Conservation (phyloP, 768 basidiomycete genomes). For the Krasilnikovozyma curviuscula region DNA sequence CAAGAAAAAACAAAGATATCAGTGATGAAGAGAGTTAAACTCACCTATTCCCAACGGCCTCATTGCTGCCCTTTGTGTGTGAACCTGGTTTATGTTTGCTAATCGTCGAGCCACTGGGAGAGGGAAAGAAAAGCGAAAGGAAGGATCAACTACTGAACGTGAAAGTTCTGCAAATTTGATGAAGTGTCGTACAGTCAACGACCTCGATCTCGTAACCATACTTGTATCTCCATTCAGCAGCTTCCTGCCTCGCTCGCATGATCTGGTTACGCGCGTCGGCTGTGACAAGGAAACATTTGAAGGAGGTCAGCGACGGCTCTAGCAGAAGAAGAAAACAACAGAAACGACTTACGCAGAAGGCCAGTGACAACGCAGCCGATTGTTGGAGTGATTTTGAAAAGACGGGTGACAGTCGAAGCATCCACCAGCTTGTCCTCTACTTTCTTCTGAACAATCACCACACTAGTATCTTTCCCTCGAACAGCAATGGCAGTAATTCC, state of each 20-base stretch:
- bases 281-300: constrained; percentile 22
- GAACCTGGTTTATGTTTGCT: constrained; percentile 92
- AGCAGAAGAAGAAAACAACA: not conserved
- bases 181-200: constrained; percentile 39
- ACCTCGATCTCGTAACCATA: constrained; percentile 97
- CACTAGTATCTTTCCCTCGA: constrained; percentile 79
- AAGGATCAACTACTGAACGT: not conserved
- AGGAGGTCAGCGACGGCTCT: not conserved
- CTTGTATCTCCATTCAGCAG: constrained; percentile 83
- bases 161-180: not conserved
- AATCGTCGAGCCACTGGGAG: constrained; percentile 54
- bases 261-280: constrained; percentile 89
- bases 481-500: constrained; percentile 87
- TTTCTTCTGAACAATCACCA: constrained; percentile 96
- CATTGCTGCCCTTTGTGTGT: constrained; percentile 95
- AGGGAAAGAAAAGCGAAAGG: not conserved
- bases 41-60: constrained; percentile 83
- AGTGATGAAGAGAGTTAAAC: constrained; percentile 17
- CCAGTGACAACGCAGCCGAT: constrained; percentile 98
- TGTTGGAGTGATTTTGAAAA: constrained; percentile 85
- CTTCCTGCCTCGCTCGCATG: constrained; percentile 62
- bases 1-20: not conserved
- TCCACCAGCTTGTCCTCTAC: constrained; percentile 97
- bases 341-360: constrained; percentile 48
- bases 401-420: constrained; percentile 77